Evolutionary conservation across 768 basidiomycete species (phyloP), one percentile per base, ranked within the genome.

Genomic region (Termitomyces heimii): DNA sequence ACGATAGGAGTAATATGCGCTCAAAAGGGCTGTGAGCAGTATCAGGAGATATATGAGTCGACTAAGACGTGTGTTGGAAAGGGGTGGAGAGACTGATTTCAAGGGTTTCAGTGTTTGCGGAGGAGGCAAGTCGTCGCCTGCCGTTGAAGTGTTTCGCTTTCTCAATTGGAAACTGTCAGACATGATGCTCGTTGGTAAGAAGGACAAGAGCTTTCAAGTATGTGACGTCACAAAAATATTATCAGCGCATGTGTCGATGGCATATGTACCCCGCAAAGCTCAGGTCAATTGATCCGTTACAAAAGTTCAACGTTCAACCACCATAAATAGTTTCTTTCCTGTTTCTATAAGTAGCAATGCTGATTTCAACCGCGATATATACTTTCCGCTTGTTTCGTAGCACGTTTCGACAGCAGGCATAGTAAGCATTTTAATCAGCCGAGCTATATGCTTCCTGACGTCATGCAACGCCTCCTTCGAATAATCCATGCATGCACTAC

Each of bases 1-100:
- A 7, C 79, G 74, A 59, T 80, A 86, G 4, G 76, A 63, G 66
- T 85, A 85, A 67, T 79, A 84, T 5, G 70, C 75, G 20, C 73
- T 65, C 22, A 84, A 62, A 14, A 83, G 62, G 2, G 76, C 62
- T 14, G 73, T 73, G 46, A 78, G 59, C 9, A 75, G 40, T 28
- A 76, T 66, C 52, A 86, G 63, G 52, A 73, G 57, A 66, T 85
- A 84, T 35, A 83, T 77, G 67, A 88, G 75, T 22, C 67, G 75
- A 61, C 62, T 59, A 24, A 84, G 72, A n/a, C 77, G 70, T 3
- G 75, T 73, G 37, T 72, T 64, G 22, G 73, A 67, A 28, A 82
- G 69, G 8, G 82, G 82, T 5, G 77, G 75, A 0, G 74, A 71
- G 61, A 82, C 80, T 14, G 59, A 60, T 18, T 54, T 64, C 7